A percentile compares a stretch with the other conserved stretches of the same genome.
phyloP scores from a whole-genome alignment of 345 rosid species.

The Salix arbutifolia region DNA sequence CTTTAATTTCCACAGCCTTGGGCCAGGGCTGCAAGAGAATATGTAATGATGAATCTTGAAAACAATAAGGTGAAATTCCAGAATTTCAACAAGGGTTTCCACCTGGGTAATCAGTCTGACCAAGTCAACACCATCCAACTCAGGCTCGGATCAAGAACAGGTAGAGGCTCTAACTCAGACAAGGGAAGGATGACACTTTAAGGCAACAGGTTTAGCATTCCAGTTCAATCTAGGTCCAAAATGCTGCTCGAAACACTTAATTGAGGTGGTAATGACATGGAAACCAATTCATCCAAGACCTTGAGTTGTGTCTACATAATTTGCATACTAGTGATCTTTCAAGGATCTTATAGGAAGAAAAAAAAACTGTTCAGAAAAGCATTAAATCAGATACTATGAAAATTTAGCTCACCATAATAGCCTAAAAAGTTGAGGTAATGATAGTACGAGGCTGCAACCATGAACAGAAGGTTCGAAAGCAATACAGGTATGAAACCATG shows the following conservation, averaged over 20 bases:
- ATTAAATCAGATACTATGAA: neutral
- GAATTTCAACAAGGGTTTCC: neutral
- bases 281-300: neutral
- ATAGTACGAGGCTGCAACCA: constrained; percentile 89
- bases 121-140: neutral
- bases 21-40: neutral
- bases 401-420: constrained; percentile 70
- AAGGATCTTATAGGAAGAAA: neutral
- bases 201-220: neutral
- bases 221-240: neutral
- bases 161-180: neutral
- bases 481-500: constrained; percentile 86
- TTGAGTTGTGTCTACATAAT: neutral
- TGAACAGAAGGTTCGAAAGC: constrained; percentile 85
- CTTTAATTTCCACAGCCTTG: neutral
- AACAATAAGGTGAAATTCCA: neutral
- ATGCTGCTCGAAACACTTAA: neutral
- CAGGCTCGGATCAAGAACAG: neutral
- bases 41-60: neutral
- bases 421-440: constrained; percentile 98
- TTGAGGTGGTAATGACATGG: neutral
- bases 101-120: neutral
- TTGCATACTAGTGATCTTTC: neutral
- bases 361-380: neutral
- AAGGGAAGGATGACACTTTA: neutral